Conservation (phyloP, 441 rosid genomes). For the Erodium trifolium region DNA sequence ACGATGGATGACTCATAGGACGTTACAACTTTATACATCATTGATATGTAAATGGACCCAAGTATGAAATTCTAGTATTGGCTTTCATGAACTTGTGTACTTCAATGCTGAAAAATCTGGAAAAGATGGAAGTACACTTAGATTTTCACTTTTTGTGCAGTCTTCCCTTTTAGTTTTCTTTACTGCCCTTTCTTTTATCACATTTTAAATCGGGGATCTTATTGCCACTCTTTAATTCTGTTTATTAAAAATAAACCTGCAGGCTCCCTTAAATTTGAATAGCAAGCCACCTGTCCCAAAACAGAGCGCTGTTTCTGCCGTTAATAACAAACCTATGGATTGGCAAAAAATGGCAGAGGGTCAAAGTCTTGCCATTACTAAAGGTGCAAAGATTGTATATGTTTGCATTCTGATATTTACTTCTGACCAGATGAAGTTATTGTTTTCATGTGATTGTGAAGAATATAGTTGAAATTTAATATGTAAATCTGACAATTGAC, state of each 20-base stretch:
- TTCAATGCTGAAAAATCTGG: background rate
- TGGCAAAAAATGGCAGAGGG: conserved; percentile 34
- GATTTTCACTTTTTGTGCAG: background rate
- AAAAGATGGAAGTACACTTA: background rate
- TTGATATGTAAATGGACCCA: background rate
- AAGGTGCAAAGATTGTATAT: conserved; percentile 26
- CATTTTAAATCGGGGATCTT: background rate
- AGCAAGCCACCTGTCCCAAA: conserved; percentile 21
- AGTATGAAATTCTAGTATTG: background rate
- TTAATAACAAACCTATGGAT: conserved; percentile 30
- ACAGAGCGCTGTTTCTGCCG: conserved; percentile 24
- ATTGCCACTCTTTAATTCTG: background rate
- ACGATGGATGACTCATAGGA: background rate
- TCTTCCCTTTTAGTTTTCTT: background rate
- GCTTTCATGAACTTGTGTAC: background rate
- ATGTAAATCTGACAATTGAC: background rate
- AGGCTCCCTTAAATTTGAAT: conserved; percentile 20
- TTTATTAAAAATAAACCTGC: conserved; percentile 11
- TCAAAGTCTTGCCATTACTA: conserved; percentile 24
- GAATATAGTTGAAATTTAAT: background rate
- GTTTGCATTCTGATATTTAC: background rate
- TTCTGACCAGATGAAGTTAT: background rate
- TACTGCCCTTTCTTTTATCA: background rate
- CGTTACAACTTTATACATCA: background rate
- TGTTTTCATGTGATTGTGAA: background rate